Percentiles rank a stretch among this genome's conserved stretches.
Evolutionary conservation across 352 stramenopile genomes (phyloP).

Genomic region (Thraustochytrium sp.): DNA sequence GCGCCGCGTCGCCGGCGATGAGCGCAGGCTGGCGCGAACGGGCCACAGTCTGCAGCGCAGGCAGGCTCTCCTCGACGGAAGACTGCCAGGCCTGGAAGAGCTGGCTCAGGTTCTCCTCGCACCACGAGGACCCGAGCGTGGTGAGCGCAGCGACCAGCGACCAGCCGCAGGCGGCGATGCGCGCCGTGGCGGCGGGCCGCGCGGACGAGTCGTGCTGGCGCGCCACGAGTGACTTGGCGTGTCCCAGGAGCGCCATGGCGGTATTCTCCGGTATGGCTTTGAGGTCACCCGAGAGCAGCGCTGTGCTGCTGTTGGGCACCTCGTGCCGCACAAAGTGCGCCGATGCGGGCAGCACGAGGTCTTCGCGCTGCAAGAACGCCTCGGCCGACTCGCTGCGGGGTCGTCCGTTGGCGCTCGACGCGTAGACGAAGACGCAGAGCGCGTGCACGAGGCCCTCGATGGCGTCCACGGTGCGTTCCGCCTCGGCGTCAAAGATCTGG

Average conservation of each 20-base stretch:
- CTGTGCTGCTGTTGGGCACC: not conserved
- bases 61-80: not conserved
- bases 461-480: not conserved
- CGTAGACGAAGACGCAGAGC: conserved; percentile 16
- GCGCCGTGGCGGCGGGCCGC: not conserved
- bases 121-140: conserved; percentile 21
- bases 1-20: not conserved
- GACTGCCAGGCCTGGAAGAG: conserved; percentile 32
- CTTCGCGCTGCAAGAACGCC: conserved; percentile 5
- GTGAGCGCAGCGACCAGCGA: not conserved
- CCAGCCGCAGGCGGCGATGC: conserved; percentile 3
- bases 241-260: conserved; percentile 9
- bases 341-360: not conserved
- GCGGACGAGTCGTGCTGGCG: conserved; percentile 7
- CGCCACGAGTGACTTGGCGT: conserved; percentile 35
- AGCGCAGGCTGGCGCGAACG: not conserved
- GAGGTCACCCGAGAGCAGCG: conserved; percentile 30
- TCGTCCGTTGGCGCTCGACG: conserved; percentile 1
- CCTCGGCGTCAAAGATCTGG: not conserved
- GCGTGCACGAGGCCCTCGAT: conserved; percentile 30
- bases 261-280: conserved; percentile 5
- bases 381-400: not conserved
- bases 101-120: not conserved
- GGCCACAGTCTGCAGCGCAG: not conserved
- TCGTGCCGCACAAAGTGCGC: not conserved